Evolutionary conservation across 2,329 filamentous ascomycete species (phyloP).

Genomic region (Hymenoscyphus repandus): DNA sequence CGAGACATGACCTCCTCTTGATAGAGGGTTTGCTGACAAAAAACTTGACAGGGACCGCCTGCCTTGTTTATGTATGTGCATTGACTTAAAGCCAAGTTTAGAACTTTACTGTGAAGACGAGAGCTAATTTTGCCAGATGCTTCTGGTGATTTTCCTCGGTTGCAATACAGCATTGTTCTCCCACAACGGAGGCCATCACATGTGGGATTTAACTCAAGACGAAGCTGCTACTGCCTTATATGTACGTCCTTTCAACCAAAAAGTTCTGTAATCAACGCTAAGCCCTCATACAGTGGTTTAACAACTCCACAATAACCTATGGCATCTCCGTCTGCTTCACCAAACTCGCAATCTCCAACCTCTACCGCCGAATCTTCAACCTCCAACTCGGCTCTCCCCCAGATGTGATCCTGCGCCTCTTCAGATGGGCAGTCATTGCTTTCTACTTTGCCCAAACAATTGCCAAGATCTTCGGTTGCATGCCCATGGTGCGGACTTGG

Average conservation of each 20-base stretch:
- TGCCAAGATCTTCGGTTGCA: slow-evolving; percentile 1
- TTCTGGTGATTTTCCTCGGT: background rate
- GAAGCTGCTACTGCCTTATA: background rate
- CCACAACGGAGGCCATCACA: background rate
- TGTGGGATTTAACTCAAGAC: background rate
- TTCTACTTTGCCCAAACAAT: background rate
- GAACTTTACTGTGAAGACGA: background rate
- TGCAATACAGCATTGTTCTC: background rate
- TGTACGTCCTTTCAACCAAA: background rate
- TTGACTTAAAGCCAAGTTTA: too few species aligned
- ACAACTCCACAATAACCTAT: background rate
- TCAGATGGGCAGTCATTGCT: background rate
- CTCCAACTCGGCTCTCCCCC: background rate
- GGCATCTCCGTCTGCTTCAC: background rate
- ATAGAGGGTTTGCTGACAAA: background rate
- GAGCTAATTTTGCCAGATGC: background rate
- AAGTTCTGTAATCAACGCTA: background rate
- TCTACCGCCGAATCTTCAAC: slow-evolving; percentile 1
- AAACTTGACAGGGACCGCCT: background rate
- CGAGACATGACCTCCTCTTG: background rate
- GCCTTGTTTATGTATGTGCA: background rate
- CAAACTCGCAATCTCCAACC: background rate
- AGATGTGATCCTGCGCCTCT: background rate
- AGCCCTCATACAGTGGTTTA: background rate
- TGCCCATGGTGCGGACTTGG: background rate